Percentiles rank a stretch among this genome's conserved stretches.
These are phyloP conservation scores for Eragrostis nindensis DNA, from an alignment of 176 grass and related monocot species.

Conservation along the genomic window DNA sequence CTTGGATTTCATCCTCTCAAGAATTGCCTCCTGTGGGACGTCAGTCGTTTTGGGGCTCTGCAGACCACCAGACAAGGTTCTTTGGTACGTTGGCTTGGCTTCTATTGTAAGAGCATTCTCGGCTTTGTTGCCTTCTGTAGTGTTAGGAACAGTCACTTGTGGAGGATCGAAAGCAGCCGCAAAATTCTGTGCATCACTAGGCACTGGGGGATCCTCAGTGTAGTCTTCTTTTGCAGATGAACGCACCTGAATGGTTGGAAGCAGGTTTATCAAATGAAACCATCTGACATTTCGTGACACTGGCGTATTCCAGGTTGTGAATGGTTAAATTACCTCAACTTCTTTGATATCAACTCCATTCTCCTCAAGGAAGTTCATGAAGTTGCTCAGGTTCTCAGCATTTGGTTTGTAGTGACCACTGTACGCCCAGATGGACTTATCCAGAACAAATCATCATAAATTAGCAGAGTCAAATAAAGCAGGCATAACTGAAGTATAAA, in stretches of 20 bases:
- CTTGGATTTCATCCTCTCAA: slow-evolving; percentile 84
- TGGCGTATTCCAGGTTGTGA: background rate
- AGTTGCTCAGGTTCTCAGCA: slow-evolving; percentile 60
- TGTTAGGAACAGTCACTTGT: slow-evolving; percentile 32
- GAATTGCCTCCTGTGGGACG: slow-evolving; percentile 58
- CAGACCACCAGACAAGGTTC: slow-evolving; percentile 85
- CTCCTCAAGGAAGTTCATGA: slow-evolving; percentile 68
- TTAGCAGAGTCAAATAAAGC: slow-evolving; percentile 4
- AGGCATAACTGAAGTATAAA: background rate
- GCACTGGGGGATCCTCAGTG: slow-evolving; percentile 57
- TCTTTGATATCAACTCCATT: slow-evolving; percentile 69
- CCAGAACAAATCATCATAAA: background rate
- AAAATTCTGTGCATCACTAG: slow-evolving; percentile 8
- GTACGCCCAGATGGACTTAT: slow-evolving; percentile 80
- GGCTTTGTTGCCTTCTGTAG: slow-evolving; percentile 6
- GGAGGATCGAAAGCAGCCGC: slow-evolving; percentile 22
- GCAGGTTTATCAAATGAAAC: slow-evolving; percentile 18
- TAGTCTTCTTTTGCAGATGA: slow-evolving; percentile 70
- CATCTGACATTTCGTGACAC: background rate
- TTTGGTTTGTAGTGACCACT: slow-evolving; percentile 95
- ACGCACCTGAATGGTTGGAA: slow-evolving; percentile 51
- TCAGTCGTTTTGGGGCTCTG: slow-evolving; percentile 57
- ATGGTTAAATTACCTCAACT: slow-evolving; percentile 55
- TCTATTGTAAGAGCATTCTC: slow-evolving; percentile 25
- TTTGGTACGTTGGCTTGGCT: slow-evolving; percentile 60